phyloP scores from a whole-genome alignment of 139 green algal species.

The Axilococcus clingmanii region DNA sequence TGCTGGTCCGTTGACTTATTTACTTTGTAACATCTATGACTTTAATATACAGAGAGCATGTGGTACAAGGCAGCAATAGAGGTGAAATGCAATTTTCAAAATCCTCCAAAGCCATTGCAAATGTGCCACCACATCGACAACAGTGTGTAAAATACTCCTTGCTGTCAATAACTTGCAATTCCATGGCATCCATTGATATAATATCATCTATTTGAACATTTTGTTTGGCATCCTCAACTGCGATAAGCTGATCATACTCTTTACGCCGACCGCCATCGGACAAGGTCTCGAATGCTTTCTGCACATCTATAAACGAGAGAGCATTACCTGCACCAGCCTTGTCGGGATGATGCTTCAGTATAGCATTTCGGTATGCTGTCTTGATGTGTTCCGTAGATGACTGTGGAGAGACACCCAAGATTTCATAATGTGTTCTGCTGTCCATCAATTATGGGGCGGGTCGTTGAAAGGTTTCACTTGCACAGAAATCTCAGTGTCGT shows the following conservation, averaged over 20 bases:
- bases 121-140: conserved; percentile 26
- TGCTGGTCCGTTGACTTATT: no score
- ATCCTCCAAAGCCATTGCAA: background rate
- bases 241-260: conserved; percentile 17
- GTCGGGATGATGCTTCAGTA: conserved; percentile 81
- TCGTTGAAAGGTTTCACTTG: background rate
- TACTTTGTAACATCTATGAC: no score
- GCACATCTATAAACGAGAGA: background rate
- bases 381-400: conserved; percentile 54
- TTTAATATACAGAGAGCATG: conserved; percentile 24
- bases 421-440: conserved; percentile 8
- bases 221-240: background rate
- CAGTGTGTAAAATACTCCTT: conserved; percentile 9
- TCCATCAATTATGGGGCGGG: background rate
- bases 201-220: conserved; percentile 11
- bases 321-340: conserved; percentile 4
- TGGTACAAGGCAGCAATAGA: conserved; percentile 16
- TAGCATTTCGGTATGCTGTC: conserved; percentile 65
- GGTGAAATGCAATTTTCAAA: background rate
- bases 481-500: background rate
- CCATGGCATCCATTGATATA: conserved; percentile 8
- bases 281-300: conserved; percentile 2
- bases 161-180: background rate
- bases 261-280: background rate
- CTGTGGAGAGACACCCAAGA: conserved; percentile 20